phyloP scores from a whole-genome alignment of 352 stramenopile species.

The Pythium diclinum region DNA sequence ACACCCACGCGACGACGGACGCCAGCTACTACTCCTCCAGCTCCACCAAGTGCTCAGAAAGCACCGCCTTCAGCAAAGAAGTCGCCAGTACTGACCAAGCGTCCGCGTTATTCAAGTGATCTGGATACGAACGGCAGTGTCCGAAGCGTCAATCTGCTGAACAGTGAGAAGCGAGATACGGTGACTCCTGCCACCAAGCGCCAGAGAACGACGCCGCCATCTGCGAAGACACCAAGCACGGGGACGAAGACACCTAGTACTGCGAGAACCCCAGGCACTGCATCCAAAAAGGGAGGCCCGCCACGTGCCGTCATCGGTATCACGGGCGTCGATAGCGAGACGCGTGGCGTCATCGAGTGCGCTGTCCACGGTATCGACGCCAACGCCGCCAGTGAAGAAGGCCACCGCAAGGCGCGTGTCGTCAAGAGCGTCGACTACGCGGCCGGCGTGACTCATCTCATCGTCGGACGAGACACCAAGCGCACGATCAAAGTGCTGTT shows the following conservation, averaged over 20 bases:
- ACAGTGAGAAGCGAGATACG: conserved; percentile 8
- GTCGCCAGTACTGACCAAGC: conserved; percentile 10
- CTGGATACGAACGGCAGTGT: conserved; percentile 11
- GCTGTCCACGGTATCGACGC: conserved; percentile 76
- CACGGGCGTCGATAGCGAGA: conserved; percentile 61
- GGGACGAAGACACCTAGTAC: background rate
- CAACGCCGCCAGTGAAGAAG: conserved; percentile 42
- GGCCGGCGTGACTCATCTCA: conserved; percentile 68
- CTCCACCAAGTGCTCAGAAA: conserved; percentile 1
- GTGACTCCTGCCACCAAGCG: conserved; percentile 16
- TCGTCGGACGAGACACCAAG: conserved; percentile 62
- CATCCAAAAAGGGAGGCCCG: conserved; percentile 18
- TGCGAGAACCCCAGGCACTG: background rate
- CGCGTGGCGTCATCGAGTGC: conserved; percentile 61
- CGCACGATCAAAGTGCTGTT: conserved; percentile 86
- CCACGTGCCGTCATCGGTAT: conserved; percentile 67
- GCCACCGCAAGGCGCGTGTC: conserved; percentile 65
- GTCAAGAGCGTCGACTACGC: conserved; percentile 77
- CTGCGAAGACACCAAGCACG: conserved; percentile 7
- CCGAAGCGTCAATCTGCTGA: conserved; percentile 13
- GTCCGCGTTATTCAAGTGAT: conserved; percentile 12
- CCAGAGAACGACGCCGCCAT: conserved; percentile 10
- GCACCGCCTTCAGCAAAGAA: background rate
- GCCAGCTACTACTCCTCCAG: background rate
- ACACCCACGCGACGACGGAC: conserved; percentile 9